Evolutionary conservation across 352 stramenopile genomes (phyloP).

Genomic region (Blastocystis sp.): DNA sequence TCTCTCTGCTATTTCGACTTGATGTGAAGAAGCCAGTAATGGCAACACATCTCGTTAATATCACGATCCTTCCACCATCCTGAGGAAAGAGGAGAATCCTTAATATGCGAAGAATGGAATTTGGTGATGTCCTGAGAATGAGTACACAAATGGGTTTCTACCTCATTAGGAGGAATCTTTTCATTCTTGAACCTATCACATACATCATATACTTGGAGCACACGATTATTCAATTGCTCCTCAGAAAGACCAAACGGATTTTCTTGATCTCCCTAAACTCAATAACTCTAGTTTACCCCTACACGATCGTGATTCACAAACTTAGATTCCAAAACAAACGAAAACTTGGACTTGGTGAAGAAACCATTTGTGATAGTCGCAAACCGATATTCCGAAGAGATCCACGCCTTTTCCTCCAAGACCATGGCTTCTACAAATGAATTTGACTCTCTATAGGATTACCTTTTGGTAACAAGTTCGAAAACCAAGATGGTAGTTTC

Average conservation of each 20-base stretch:
- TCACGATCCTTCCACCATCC: slow-evolving; percentile 22
- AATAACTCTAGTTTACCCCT: no score
- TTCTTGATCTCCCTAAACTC: neutral
- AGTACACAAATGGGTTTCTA: neutral
- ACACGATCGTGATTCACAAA: slow-evolving; percentile 2
- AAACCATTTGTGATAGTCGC: slow-evolving; percentile 17
- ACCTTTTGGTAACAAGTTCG: slow-evolving; percentile 26
- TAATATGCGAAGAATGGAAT: slow-evolving; percentile 11
- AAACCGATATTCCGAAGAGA: neutral
- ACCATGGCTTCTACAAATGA: neutral
- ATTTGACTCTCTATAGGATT: neutral
- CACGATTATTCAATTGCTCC: neutral
- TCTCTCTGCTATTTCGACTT: neutral
- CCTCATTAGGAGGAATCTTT: neutral
- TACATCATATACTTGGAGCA: slow-evolving; percentile 1
- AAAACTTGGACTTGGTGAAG: neutral
- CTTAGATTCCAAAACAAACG: neutral
- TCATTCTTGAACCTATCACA: slow-evolving; percentile 22
- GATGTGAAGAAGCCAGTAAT: slow-evolving; percentile 44
- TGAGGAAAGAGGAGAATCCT: neutral
- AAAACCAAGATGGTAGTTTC: slow-evolving; percentile 13
- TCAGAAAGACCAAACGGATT: slow-evolving; percentile 3
- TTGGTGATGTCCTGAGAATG: neutral
- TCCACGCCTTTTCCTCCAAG: slow-evolving; percentile 29
- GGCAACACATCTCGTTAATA: neutral